A percentile compares a stretch with the other conserved stretches of the same genome.
Conservation (phyloP, 139 green algal genomes). For the Coelastrella sp. region DNA sequence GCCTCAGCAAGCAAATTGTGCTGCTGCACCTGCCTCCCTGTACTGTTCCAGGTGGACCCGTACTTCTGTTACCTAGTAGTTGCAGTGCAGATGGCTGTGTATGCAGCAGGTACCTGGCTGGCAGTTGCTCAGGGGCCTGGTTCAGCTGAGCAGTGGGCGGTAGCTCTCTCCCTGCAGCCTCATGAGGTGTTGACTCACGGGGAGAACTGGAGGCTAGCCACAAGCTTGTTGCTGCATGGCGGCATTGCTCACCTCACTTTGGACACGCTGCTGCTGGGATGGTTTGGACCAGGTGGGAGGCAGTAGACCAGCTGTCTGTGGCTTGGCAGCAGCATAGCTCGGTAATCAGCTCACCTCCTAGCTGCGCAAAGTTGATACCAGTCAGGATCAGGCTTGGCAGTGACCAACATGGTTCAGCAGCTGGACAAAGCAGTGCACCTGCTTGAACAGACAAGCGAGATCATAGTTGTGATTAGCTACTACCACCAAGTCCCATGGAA, state of each 20-base stretch:
- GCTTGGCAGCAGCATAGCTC: no score
- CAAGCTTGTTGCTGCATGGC: constrained; percentile 45
- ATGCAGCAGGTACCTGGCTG: constrained; percentile 43
- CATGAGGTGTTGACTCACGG: background rate
- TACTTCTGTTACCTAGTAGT: constrained; percentile 43
- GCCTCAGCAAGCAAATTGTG: no score
- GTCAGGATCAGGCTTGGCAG: no score
- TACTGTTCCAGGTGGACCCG: constrained; percentile 39
- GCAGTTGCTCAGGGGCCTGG: constrained; percentile 29
- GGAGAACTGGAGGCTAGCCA: constrained; percentile 39
- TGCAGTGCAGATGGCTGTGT: constrained; percentile 39
- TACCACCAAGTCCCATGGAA: no score
- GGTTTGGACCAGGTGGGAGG: constrained; percentile 26
- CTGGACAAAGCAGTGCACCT: no score
- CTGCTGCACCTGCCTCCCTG: background rate
- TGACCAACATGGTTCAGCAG: no score
- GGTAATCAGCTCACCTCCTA: no score
- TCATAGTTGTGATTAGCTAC: no score
- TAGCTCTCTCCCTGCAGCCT: constrained; percentile 36
- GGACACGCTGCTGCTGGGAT: constrained; percentile 22
- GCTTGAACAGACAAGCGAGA: no score
- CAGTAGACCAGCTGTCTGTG: background rate
- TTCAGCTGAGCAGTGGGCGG: constrained; percentile 3
- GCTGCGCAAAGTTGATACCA: no score
- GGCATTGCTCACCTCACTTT: constrained; percentile 35